These are phyloP conservation scores for Citrus australasica DNA, from an alignment of 345 rosid genomes.

Conservation along the genomic window DNA sequence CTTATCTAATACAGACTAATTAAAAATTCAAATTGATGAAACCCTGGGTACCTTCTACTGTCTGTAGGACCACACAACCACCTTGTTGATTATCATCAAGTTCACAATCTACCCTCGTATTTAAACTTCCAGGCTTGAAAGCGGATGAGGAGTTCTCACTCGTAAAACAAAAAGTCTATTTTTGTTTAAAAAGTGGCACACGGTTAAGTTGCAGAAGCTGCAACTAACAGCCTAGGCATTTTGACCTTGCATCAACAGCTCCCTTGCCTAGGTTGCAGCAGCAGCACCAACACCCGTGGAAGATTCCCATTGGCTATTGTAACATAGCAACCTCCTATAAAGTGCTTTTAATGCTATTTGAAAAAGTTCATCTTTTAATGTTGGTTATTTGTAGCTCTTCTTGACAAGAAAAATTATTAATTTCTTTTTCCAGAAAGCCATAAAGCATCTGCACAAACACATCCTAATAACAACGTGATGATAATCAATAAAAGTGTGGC, in stretches of 20 bases:
- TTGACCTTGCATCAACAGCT: too few relatives aligned
- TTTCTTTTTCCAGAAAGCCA: background rate
- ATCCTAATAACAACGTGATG: too few relatives aligned
- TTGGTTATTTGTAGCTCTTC: background rate
- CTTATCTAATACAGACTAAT: too few relatives aligned
- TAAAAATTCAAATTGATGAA: too few relatives aligned
- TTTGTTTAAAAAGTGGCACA: background rate
- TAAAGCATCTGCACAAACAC: too few relatives aligned
- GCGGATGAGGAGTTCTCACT: background rate
- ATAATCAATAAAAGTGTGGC: too few relatives aligned
- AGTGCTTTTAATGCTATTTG: background rate
- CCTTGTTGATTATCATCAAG: background rate
- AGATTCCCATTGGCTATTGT: too few relatives aligned
- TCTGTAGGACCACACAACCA: background rate
- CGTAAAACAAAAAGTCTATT: background rate
- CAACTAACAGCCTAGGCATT: too few relatives aligned
- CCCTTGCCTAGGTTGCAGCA: too few relatives aligned
- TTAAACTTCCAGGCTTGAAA: background rate
- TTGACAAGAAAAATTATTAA: background rate
- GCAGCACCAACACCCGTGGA: too few relatives aligned
- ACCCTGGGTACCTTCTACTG: background rate
- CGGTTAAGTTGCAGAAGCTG: too few relatives aligned
- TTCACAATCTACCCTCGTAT: background rate
- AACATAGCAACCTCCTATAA: too few relatives aligned
- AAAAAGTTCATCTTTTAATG: background rate